These are phyloP conservation scores for Cladorrhinum sp. DNA, from an alignment of 2,329 filamentous ascomycete species.

Conservation along the genomic window DNA sequence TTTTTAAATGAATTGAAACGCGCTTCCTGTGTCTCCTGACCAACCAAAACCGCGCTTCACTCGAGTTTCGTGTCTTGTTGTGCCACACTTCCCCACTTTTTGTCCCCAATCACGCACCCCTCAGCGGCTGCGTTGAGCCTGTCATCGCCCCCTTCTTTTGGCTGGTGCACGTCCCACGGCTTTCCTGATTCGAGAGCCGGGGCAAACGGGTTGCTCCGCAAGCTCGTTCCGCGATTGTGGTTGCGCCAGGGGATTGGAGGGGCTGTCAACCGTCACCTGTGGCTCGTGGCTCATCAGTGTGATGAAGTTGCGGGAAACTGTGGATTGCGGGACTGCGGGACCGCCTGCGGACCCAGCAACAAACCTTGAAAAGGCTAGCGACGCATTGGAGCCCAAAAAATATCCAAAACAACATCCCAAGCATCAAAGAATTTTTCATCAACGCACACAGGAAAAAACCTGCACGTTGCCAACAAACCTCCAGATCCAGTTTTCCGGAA, in stretches of 20 bases:
- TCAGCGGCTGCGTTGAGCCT: not conserved
- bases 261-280: constrained; percentile 4
- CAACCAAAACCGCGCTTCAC: constrained; percentile 28
- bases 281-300: constrained; percentile 15
- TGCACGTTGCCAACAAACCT: constrained; percentile 16
- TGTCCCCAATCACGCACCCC: not conserved
- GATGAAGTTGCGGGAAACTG: constrained; percentile 7
- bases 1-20: constrained; percentile 30
- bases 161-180: constrained; percentile 3
- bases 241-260: constrained; percentile 16
- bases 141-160: constrained; percentile 11
- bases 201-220: constrained; percentile 21
- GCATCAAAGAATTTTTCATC: constrained; percentile 17
- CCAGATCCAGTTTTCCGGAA: constrained; percentile 9
- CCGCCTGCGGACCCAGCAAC: constrained; percentile 23
- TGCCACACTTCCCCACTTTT: constrained; percentile 19
- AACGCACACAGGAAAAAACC: constrained; percentile 15
- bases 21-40: constrained; percentile 25
- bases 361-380: constrained; percentile 20
- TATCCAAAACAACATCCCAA: constrained; percentile 24
- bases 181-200: constrained; percentile 21
- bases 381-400: constrained; percentile 31
- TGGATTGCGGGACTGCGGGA: not conserved
- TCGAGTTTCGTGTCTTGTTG: constrained; percentile 26
- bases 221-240: constrained; percentile 6